Conservation (phyloP, 768 basidiomycete species). For the Auricularia cornea region DNA sequence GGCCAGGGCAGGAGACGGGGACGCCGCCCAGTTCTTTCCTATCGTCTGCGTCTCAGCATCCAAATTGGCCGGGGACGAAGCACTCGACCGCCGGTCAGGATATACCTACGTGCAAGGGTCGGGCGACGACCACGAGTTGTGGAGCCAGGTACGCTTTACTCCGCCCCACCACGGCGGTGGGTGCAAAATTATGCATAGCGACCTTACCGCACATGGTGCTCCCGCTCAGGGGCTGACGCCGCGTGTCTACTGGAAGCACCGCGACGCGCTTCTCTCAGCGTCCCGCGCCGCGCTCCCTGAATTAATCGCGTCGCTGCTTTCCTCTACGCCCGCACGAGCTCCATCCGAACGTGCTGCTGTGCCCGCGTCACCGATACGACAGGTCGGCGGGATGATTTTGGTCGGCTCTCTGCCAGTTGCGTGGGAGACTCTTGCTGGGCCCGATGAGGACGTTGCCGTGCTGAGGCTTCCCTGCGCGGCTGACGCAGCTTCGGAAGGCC, state of each 20-base stretch:
- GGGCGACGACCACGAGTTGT: constrained; percentile 90
- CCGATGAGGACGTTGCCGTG: too few species aligned
- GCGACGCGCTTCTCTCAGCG: constrained; percentile 37
- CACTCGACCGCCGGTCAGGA: constrained; percentile 57
- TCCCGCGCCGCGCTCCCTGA: constrained; percentile 41
- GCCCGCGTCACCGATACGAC: constrained; percentile 9
- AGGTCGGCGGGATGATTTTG: not conserved
- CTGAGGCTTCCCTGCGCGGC: too few species aligned
- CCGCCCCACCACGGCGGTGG: not conserved
- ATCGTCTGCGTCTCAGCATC: constrained; percentile 85
- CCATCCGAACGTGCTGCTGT: constrained; percentile 9
- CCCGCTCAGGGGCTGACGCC: constrained; percentile 69
- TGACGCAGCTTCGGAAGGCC: too few species aligned
- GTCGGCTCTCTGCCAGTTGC: not conserved
- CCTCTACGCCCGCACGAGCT: not conserved
- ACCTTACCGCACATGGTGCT: not conserved
- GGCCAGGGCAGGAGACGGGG: constrained; percentile 19
- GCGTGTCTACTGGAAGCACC: constrained; percentile 57
- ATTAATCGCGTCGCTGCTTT: constrained; percentile 24
- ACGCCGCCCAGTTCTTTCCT: constrained; percentile 42
- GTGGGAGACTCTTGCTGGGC: too few species aligned
- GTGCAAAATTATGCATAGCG: too few species aligned
- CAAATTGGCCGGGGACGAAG: constrained; percentile 46
- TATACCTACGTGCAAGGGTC: constrained; percentile 89
- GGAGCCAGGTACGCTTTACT: constrained; percentile 61